These are phyloP conservation scores for Botrytis medusae DNA, from an alignment of 2,329 filamentous ascomycete species.

Conservation along the genomic window DNA sequence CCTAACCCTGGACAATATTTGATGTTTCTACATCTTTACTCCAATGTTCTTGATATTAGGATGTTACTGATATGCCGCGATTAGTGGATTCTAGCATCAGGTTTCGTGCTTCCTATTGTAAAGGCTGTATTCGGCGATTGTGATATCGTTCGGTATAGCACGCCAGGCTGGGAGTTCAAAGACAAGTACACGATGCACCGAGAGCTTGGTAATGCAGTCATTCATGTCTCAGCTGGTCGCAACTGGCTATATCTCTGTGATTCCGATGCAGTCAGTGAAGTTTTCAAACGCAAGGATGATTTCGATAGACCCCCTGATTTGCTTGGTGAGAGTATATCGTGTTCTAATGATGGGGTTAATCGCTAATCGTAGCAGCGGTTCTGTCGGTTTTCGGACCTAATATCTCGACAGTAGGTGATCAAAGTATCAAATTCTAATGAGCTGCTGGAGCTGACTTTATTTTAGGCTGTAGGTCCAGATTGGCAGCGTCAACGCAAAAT, in stretches of 20 bases:
- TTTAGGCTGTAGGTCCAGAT: neutral
- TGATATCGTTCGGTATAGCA: constrained; percentile 3
- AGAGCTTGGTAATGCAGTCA: constrained; percentile 10
- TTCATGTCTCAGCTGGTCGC: constrained; percentile 10
- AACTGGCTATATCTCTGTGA: constrained; percentile 17
- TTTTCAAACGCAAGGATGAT: constrained; percentile 14
- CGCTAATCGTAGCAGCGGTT: neutral
- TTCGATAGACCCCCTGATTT: constrained; percentile 16
- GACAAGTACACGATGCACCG: constrained; percentile 10
- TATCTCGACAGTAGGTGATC: neutral
- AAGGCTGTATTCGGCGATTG: constrained; percentile 7
- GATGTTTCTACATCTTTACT: neutral
- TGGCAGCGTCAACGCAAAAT: constrained; percentile 19
- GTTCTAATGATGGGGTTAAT: no score
- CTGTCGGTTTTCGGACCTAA: constrained; percentile 10
- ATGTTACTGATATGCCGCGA: neutral
- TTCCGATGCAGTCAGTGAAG: neutral
- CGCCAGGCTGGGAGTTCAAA: constrained; percentile 13
- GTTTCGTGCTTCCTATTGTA: neutral
- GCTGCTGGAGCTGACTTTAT: neutral
- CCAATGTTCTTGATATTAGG: neutral
- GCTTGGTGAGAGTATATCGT: neutral
- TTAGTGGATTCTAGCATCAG: constrained; percentile 14
- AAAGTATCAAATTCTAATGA: neutral
- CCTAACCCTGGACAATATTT: neutral